These are phyloP conservation scores for Penicillium parvum DNA, from an alignment of 495 filamentous ascomycete genomes.

Conservation along the genomic window DNA sequence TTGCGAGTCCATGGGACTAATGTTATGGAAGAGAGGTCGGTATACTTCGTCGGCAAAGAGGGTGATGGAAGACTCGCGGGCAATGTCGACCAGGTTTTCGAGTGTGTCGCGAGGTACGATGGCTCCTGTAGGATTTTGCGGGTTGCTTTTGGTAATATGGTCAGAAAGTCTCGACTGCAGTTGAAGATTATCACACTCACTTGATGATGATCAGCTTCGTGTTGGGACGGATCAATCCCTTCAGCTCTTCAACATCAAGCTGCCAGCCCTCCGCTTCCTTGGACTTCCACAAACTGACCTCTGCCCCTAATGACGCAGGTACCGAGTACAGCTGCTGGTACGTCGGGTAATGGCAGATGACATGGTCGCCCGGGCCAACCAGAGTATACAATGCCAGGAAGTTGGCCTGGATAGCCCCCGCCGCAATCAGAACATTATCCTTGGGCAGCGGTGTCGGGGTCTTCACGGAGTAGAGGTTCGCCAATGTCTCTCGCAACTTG, in stretches of 20 bases:
- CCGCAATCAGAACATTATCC: constrained; percentile 71
- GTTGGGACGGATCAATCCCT: constrained; percentile 62
- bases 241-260: constrained; percentile 63
- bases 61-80: constrained; percentile 56
- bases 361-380: constrained; percentile 76
- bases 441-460: constrained; percentile 47
- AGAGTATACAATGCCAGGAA: constrained; percentile 72
- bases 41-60: constrained; percentile 84
- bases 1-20: constrained; percentile 49
- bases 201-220: constrained; percentile 72
- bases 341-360: constrained; percentile 84
- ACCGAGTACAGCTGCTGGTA: constrained; percentile 86
- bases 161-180: constrained; percentile 3
- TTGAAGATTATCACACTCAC: constrained; percentile 28
- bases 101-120: constrained; percentile 60
- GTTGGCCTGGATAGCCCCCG: constrained; percentile 82
- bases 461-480: constrained; percentile 59
- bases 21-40: constrained; percentile 79
- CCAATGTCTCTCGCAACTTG: constrained; percentile 57
- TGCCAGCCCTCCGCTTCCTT: constrained; percentile 61
- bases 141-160: constrained; percentile 56
- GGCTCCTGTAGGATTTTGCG: constrained; percentile 83
- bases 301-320: constrained; percentile 71
- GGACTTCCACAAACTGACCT: constrained; percentile 77
- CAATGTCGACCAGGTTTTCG: constrained; percentile 59